Percentiles rank a stretch among this genome's conserved stretches.
phyloP scores from a whole-genome alignment of 495 filamentous ascomycete species.

The Penicillium cataractarum region DNA sequence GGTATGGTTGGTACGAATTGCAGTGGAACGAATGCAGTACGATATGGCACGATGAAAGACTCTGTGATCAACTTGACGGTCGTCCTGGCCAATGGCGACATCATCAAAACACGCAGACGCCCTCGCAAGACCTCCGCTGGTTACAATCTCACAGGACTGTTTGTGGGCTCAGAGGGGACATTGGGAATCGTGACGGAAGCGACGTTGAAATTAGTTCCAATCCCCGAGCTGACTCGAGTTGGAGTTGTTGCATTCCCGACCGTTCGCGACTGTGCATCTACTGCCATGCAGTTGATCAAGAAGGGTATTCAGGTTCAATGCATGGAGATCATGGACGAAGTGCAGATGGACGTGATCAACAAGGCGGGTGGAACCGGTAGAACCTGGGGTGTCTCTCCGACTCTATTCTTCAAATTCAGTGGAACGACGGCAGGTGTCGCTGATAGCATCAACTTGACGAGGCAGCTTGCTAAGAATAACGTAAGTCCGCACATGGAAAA shows the following conservation, averaged over 20 bases:
- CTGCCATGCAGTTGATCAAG: constrained; percentile 77
- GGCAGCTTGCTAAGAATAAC: constrained; percentile 62
- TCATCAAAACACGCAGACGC: constrained; percentile 76
- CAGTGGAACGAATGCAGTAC: constrained; percentile 89
- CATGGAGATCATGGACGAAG: constrained; percentile 91
- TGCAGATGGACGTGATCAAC: constrained; percentile 94
- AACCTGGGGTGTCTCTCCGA: constrained; percentile 64
- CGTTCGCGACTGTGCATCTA: constrained; percentile 78
- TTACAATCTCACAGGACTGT: constrained; percentile 83
- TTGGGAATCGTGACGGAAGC: constrained; percentile 87
- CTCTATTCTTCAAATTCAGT: constrained; percentile 93
- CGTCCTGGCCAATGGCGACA: constrained; percentile 86
- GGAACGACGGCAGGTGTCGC: constrained; percentile 75
- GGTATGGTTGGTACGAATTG: constrained; percentile 97
- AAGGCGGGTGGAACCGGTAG: constrained; percentile 74
- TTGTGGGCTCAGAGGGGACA: constrained; percentile 92
- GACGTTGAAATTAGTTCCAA: constrained; percentile 79
- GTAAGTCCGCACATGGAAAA: neutral
- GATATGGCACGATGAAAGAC: constrained; percentile 96
- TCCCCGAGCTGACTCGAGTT: constrained; percentile 77
- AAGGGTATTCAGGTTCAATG: constrained; percentile 79
- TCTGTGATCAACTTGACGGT: constrained; percentile 92
- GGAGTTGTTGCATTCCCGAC: constrained; percentile 80
- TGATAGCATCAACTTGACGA: constrained; percentile 79
- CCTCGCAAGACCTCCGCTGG: constrained; percentile 79